Evolutionary conservation across 1,284 basidiomycete genomes (phyloP), one percentile per base, ranked within the genome.

Genomic region (Xerocomus amazonicus): DNA sequence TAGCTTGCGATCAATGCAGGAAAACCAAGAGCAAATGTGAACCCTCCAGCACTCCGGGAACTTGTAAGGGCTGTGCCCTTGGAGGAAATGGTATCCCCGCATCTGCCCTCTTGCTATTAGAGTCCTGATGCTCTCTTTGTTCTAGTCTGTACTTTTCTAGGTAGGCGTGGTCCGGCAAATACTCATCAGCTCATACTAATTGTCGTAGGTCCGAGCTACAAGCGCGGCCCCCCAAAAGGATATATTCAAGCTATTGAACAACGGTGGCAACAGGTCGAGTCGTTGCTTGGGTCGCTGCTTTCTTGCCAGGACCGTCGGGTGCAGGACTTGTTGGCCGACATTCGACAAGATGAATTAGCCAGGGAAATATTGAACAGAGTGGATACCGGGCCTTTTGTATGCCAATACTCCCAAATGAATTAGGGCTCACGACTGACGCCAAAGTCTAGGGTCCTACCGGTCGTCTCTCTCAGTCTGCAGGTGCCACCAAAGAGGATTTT

Each of bases 191-290:
- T 4, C 32, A 45, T 1, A 52, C 40, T 43, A 23, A 46, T 37
- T 41, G n/a, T 28, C 19, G 5, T 48, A 88, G 87, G 88, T 37
- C 86, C 87, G 0, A 89, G 82, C 60, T 87, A 87, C 67, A 91
- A 92, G 62, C 80, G 87, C 16, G 87, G 87, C n/a, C 90, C 90
- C 12, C 90, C 90, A 6, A 91, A 90, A 65, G 91, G 91, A 19
- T 93, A 93, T 64, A 92, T 93, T 48, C 87, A 90, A 64, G 90
- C 90, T 33, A 91, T 93, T 53, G 90, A 93, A 69, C 87, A 90
- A 52, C 72, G 90, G 58, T 87, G 91, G 79, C 90, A 93, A 60
- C 87, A 92, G 63, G 88, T 92, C 60, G 91, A 93, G 67, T 87
- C 90, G 10, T 70, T 93, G 10, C 74, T 93, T 4, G 90, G 88